A percentile compares a stretch with the other conserved stretches of the same genome.
Conservation (phyloP, 306 rosid genomes). For the Quercus glauca region DNA sequence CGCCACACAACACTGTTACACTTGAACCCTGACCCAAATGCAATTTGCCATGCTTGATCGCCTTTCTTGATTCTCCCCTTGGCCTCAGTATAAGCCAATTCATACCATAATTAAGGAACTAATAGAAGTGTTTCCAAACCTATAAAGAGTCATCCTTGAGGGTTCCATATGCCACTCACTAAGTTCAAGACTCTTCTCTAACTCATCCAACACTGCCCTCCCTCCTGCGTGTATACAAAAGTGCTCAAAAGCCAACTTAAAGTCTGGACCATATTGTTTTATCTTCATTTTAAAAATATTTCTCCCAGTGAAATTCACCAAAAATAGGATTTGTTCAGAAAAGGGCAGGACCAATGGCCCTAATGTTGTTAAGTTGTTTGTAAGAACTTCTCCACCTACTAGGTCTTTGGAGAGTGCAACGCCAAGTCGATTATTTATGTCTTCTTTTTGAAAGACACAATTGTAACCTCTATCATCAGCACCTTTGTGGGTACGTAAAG, state of each 20-base stretch:
- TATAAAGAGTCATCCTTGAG: background rate
- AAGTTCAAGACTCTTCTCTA: background rate
- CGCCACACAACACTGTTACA: background rate
- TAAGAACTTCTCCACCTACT: background rate
- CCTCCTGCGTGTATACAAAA: background rate
- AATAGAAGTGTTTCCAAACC: background rate
- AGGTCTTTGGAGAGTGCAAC: background rate
- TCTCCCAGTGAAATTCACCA: background rate
- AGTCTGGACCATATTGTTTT: background rate
- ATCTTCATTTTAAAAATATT: background rate
- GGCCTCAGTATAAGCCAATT: background rate
- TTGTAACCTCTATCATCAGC: background rate
- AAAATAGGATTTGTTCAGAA: background rate
- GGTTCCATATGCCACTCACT: background rate
- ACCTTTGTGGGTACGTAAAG: background rate
- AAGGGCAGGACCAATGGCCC: background rate
- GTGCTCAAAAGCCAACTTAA: background rate
- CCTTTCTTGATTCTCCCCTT: constrained; percentile 3
- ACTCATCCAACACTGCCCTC: background rate
- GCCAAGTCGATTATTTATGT: background rate
- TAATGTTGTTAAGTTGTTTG: background rate
- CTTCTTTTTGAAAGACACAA: background rate
- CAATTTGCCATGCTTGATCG: background rate
- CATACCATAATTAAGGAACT: background rate
- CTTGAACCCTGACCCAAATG: background rate